A percentile compares a stretch with the other conserved stretches of the same genome.
Conservation (phyloP, 371 early-diverging fungal species). For the Zychaea mexicana region DNA sequence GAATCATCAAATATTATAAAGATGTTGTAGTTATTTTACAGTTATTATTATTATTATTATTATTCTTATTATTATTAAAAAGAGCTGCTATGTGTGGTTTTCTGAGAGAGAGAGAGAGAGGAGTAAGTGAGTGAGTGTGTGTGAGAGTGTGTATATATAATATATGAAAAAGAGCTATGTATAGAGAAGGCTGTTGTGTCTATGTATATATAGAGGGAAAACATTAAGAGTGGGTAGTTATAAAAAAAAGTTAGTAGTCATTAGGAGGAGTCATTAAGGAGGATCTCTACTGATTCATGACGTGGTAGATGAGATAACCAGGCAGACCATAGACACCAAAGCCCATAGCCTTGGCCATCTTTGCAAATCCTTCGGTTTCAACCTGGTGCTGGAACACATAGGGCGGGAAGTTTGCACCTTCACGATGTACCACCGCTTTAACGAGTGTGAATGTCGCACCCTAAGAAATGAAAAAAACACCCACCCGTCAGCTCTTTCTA, state of each 20-base stretch:
- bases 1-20: too few relatives aligned
- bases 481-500: neutral
- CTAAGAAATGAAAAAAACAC: neutral
- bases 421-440: slow-evolving; percentile 68
- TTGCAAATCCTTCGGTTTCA: slow-evolving; percentile 82
- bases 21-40: too few relatives aligned
- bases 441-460: slow-evolving; percentile 57
- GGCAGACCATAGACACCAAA: slow-evolving; percentile 66
- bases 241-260: too few relatives aligned
- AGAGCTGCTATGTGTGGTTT: neutral
- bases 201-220: too few relatives aligned
- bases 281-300: slow-evolving; percentile 27
- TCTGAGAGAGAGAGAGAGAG: neutral
- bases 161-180: neutral
- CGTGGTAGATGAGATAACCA: slow-evolving; percentile 53
- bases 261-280: too few relatives aligned
- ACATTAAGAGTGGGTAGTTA: too few relatives aligned
- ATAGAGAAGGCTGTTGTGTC: too few relatives aligned
- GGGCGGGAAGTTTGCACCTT: slow-evolving; percentile 58
- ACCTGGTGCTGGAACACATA: slow-evolving; percentile 52
- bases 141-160: too few relatives aligned
- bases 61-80: neutral
- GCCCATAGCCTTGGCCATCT: slow-evolving; percentile 69
- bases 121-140: too few relatives aligned
- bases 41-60: neutral